A percentile compares a stretch with the other conserved stretches of the same genome.
Conservation (phyloP, 176 grass and related monocot species). For the Puya raimondii region DNA sequence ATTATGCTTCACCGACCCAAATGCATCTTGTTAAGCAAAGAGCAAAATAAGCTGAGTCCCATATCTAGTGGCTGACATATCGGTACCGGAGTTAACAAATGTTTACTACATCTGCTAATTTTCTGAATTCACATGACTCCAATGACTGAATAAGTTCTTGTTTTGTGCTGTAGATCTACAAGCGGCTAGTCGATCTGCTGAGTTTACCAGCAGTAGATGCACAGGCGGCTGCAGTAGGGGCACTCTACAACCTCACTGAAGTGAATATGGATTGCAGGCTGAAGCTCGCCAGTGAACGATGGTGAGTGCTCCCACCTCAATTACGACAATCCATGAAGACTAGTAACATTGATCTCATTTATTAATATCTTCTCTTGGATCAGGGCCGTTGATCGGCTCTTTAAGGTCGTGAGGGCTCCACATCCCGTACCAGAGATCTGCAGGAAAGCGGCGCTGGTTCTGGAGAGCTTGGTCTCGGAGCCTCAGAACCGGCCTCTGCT, state of each 20-base stretch:
- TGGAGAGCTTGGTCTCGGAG: constrained; percentile 88
- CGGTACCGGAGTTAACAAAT: not conserved
- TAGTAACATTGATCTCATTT: not conserved
- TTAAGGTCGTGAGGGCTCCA: constrained; percentile 71
- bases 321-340: too few relatives aligned
- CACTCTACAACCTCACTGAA: constrained; percentile 92
- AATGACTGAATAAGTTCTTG: constrained; percentile 11
- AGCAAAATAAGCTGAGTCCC: too few relatives aligned
- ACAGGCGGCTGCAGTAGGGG: constrained; percentile 82
- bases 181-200: constrained; percentile 78
- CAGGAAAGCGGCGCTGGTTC: constrained; percentile 82
- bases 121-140: not conserved
- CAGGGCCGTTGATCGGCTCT: constrained; percentile 92
- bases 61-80: not conserved
- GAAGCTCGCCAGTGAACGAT: constrained; percentile 85
- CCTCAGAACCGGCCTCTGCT: constrained; percentile 81
- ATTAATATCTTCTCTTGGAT: constrained; percentile 15
- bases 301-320: constrained; percentile 31
- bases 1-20: too few relatives aligned
- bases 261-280: constrained; percentile 90
- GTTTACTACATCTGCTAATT: not conserved
- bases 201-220: constrained; percentile 87
- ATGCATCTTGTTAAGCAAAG: too few relatives aligned
- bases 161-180: constrained; percentile 57
- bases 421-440: constrained; percentile 79